phyloP scores from a whole-genome alignment of 345 rosid genomes.

The Excoecaria cochinchinensis region DNA sequence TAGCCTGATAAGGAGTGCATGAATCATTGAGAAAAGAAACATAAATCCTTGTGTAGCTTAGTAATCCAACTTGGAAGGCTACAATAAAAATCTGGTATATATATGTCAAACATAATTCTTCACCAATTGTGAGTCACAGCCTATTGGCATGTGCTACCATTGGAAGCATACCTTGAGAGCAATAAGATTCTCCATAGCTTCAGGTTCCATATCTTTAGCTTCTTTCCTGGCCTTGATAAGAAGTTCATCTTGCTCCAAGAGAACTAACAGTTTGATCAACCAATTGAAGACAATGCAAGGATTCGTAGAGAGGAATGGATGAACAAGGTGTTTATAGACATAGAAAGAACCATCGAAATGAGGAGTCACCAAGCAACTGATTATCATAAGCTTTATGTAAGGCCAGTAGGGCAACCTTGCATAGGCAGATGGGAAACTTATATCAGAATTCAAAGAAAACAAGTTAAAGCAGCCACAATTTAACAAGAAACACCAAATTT shows the following conservation, averaged over 20 bases:
- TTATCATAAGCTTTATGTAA: conserved; percentile 27
- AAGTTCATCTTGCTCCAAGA: conserved; percentile 10
- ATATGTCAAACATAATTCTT: no score
- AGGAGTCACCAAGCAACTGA: conserved; percentile 22
- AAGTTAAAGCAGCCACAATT: neutral
- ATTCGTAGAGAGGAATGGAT: conserved; percentile 23
- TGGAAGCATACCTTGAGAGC: conserved; percentile 17
- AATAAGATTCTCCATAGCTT: conserved; percentile 26
- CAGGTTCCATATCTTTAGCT: conserved; percentile 16
- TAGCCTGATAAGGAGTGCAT: no score
- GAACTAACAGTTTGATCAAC: conserved; percentile 11
- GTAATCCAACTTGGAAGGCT: no score
- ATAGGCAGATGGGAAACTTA: neutral
- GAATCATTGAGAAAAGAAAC: no score
- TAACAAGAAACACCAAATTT: no score
- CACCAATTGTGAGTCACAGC: neutral
- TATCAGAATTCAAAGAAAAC: neutral
- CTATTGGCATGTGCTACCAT: neutral
- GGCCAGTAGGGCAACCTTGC: conserved; percentile 29
- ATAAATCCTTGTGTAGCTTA: no score
- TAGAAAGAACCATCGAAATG: conserved; percentile 33
- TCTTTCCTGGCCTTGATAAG: conserved; percentile 12
- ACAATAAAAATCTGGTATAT: no score
- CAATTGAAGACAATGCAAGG: conserved; percentile 5
- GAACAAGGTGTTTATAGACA: conserved; percentile 29